Evolutionary conservation across 768 basidiomycete species (phyloP).

Genomic region (Porpolomopsis calyptriformis): DNA sequence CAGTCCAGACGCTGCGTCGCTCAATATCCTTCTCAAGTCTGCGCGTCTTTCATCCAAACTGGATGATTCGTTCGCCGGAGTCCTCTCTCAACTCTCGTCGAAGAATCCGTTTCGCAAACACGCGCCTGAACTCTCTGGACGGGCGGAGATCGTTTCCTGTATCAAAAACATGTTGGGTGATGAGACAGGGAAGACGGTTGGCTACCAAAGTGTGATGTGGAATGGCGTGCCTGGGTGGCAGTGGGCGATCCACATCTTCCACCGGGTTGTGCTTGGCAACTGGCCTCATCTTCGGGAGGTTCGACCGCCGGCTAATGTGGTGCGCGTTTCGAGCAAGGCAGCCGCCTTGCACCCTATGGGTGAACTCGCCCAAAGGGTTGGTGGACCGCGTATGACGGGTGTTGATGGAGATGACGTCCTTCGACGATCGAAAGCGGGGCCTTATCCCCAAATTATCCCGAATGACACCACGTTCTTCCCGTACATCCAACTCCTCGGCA

Average conservation of each 20-base stretch:
- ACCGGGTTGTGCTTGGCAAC: conserved; percentile 45
- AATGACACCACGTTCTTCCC: conserved; percentile 42
- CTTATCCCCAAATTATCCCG: conserved; percentile 27
- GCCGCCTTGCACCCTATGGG: conserved; percentile 1
- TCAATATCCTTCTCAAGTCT: conserved; percentile 51
- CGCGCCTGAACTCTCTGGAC: conserved; percentile 7
- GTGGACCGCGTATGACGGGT: not conserved
- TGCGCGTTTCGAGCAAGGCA: conserved; percentile 5
- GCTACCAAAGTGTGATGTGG: conserved; percentile 35
- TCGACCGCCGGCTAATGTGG: conserved; percentile 9
- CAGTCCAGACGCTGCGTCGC: conserved; percentile 41
- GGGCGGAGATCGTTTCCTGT: conserved; percentile 18
- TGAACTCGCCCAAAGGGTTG: conserved; percentile 4
- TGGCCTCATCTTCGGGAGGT: conserved; percentile 16
- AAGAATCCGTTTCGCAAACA: conserved; percentile 25
- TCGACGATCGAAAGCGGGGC: not conserved
- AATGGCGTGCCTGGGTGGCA: conserved; percentile 33
- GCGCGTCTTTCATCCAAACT: conserved; percentile 42
- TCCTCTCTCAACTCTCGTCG: conserved; percentile 34
- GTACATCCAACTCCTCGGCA: conserved; percentile 53
- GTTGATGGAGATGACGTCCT: not conserved
- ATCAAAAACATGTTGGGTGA: conserved; percentile 22
- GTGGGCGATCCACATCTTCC: conserved; percentile 43
- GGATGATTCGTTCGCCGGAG: conserved; percentile 42
- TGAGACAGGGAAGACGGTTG: conserved; percentile 14